These are phyloP conservation scores for Diaporthe sp. DNA, from an alignment of 2,329 filamentous ascomycete species.

Conservation along the genomic window DNA sequence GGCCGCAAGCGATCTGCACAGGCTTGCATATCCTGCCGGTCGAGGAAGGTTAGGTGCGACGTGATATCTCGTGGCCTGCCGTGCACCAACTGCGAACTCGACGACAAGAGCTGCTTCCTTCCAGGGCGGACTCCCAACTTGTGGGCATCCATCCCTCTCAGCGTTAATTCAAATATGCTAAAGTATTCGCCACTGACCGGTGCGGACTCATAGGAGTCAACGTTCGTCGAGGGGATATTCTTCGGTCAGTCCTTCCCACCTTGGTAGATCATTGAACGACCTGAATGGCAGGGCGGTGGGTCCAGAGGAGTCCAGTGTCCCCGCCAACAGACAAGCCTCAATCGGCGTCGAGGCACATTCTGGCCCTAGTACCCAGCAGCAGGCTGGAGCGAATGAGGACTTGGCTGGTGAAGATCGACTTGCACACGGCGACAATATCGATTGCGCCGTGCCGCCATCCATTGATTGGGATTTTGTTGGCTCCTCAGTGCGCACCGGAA, in stretches of 20 bases:
- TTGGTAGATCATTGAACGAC: not conserved
- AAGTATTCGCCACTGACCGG: not conserved
- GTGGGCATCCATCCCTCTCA: not conserved
- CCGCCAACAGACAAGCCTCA: not conserved
- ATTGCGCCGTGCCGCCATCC: not conserved
- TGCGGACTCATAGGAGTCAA: not conserved
- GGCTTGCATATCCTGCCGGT: not conserved
- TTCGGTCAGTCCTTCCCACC: not conserved
- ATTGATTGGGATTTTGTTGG: not conserved
- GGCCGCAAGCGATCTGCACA: not conserved
- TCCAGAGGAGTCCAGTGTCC: not conserved
- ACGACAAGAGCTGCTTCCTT: not conserved
- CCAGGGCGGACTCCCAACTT: not conserved
- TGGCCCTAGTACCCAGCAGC: not conserved
- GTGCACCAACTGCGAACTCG: conserved; percentile 1
- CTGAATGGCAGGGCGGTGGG: not conserved
- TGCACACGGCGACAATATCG: not conserved
- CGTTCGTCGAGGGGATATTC: not conserved
- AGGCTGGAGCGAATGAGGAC: not conserved
- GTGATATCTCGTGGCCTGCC: not conserved
- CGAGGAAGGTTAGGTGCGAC: not conserved
- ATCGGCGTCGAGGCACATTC: not conserved
- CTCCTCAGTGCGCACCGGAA: not conserved
- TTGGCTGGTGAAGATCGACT: not conserved
- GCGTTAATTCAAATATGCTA: not conserved